Base-by-base conservation (phyloP, 805 yeast genomes). In the Monosporozyma yasuniensis region DNA sequence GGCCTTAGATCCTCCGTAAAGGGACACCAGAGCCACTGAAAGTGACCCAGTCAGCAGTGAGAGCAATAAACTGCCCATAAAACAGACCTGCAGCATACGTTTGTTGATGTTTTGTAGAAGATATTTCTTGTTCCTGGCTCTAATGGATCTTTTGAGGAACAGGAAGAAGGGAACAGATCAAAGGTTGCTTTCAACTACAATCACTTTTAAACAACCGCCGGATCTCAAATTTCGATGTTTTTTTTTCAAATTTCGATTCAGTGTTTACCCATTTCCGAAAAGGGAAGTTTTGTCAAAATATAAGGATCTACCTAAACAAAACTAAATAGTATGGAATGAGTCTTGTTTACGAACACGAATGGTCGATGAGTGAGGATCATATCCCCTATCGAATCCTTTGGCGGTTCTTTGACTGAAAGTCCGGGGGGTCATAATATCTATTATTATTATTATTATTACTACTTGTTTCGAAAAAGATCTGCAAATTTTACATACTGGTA, bases 11-110 rank as follows among this genome's bases (percentile, higher is more conserved):
- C 54, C 50, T 32, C 47, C 54, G 42, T 52, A 60, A 42, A 54
- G 49, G 23, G 56, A 50, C 37, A 51, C 48, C 49, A 61, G 54
- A 48, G 60, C 52, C 38, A 57, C 53, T 23, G 60, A 52, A 6
- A 61, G 16, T 14, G 63, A 56, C 5, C 64, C 64, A 18, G 58
- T 50, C 7, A 57, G 49, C 34, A 58, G 41, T 11, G 63, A 59
- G 22, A 57, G 16, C 10, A 47, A 34, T 14, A 47, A 21, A 39
- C 42, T 21, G 42, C 42, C 42, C 42, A 39, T 39, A 39, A 21
- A 39, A 21, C 42, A 39, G 25, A 39, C 16, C 42, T 21, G 16
- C 18, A 39, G 42, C 42, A 39, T 39, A 39, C n/a, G n/a, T 12
- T 39, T 19, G 16, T n/a, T n/a, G n/a, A n/a, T n/a, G n/a, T 39